A percentile compares a stretch with the other conserved stretches of the same genome.
Evolutionary conservation across 1,284 basidiomycete genomes (phyloP).

Genomic region (Xerocomus tenax): DNA sequence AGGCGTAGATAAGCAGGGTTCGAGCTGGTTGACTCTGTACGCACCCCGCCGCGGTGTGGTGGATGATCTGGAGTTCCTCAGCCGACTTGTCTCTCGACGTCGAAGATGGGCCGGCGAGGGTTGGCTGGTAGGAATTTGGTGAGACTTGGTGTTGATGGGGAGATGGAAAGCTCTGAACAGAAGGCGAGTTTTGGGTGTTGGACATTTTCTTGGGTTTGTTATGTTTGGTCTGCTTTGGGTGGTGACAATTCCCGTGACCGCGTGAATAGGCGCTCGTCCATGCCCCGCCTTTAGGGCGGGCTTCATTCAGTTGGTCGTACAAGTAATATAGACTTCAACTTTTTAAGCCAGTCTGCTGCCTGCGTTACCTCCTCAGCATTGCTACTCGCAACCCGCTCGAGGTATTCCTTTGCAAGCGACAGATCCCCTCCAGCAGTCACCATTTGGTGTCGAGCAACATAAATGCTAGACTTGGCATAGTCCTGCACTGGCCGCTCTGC

Average conservation of each 20-base stretch:
- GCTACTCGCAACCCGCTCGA: constrained; percentile 64
- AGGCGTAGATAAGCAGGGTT: constrained; percentile 15
- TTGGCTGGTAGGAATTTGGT: constrained; percentile 18
- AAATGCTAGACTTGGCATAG: constrained; percentile 71
- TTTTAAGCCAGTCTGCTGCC: constrained; percentile 58
- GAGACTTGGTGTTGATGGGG: constrained; percentile 15
- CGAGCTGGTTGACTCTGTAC: constrained; percentile 8
- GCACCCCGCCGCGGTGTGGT: constrained; percentile 44
- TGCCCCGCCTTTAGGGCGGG: constrained; percentile 34
- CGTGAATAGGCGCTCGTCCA: constrained; percentile 21
- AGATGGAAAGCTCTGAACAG: constrained; percentile 27
- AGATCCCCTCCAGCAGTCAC: constrained; percentile 53
- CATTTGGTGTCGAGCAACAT: constrained; percentile 72
- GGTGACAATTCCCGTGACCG: constrained; percentile 38
- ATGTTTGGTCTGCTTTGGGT: constrained; percentile 44
- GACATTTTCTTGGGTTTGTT: constrained; percentile 55
- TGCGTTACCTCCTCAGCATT: constrained; percentile 66
- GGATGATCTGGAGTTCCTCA: constrained; percentile 34
- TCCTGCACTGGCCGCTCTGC: constrained; percentile 62
- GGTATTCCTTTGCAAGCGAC: constrained; percentile 52
- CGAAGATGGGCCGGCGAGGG: constrained; percentile 30
- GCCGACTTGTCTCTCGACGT: constrained; percentile 22
- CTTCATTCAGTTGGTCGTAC: constrained; percentile 14
- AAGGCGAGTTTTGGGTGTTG: constrained; percentile 38
- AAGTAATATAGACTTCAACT: constrained; percentile 35